phyloP scores from a whole-genome alignment of 2,329 filamentous ascomycete species.

The Alternaria brassicicola region DNA sequence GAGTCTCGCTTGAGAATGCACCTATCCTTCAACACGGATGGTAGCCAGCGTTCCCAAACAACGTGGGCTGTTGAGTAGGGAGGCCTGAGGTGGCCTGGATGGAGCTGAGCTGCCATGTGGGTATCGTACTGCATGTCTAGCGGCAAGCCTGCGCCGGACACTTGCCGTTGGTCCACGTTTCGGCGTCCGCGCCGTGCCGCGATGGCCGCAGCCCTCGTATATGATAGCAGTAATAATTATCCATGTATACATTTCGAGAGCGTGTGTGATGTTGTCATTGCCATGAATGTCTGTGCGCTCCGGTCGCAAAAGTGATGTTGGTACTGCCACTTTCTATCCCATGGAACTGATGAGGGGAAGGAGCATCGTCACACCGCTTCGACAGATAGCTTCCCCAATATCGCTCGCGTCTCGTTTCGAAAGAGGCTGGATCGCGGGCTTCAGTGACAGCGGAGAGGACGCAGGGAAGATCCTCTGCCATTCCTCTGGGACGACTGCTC shows the following conservation, averaged over 20 bases:
- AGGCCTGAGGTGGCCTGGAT: neutral
- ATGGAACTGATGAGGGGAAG: neutral
- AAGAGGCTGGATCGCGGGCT: neutral
- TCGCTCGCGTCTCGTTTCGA: neutral
- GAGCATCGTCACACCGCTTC: neutral
- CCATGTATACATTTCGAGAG: neutral
- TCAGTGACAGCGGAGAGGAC: neutral
- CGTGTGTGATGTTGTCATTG: neutral
- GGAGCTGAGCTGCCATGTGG: neutral
- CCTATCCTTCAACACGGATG: too few species aligned
- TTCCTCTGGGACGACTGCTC: neutral
- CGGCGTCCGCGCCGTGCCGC: neutral
- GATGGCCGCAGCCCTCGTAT: neutral
- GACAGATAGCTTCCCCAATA: neutral
- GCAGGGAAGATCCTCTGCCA: neutral
- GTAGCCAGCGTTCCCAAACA: neutral
- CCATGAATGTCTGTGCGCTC: neutral
- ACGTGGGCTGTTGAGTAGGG: neutral
- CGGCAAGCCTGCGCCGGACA: neutral
- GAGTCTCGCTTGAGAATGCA: neutral
- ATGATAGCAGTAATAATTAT: neutral
- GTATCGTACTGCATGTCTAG: neutral
- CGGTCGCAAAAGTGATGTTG: neutral
- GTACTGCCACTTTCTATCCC: neutral
- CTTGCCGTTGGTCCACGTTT: neutral